These are phyloP conservation scores for Arctostaphylos glauca DNA, from an alignment of 148 eudicot genomes.

Conservation along the genomic window DNA sequence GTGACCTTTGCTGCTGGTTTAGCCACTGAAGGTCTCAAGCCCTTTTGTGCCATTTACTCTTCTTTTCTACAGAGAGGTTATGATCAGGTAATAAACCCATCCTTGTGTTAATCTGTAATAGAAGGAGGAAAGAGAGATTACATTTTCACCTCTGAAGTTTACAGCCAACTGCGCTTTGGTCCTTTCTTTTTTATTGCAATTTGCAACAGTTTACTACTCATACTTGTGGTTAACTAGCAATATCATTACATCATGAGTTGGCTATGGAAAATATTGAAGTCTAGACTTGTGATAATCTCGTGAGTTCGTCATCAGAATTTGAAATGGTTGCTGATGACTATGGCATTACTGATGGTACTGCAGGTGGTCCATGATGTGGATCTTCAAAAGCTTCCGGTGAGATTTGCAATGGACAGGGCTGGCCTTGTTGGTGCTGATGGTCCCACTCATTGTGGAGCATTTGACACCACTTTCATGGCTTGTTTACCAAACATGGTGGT, in stretches of 20 bases:
- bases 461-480: conserved; percentile 47
- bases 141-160: too few species aligned
- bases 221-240: too few species aligned
- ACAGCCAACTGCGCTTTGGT: too few species aligned
- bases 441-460: conserved; percentile 46
- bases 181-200: too few species aligned
- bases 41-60: conserved; percentile 45
- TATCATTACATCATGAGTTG: too few species aligned
- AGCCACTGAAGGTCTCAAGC: conserved; percentile 46
- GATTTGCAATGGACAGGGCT: conserved; percentile 45
- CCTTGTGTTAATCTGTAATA: too few species aligned
- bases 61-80: conserved; percentile 46
- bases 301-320: neutral
- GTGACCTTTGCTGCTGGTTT: conserved; percentile 49
- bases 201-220: too few species aligned
- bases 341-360: neutral
- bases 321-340: neutral
- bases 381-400: conserved; percentile 43
- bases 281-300: too few species aligned
- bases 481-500: conserved; percentile 51
- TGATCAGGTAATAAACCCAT: conserved; percentile 35
- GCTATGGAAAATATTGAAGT: too few species aligned
- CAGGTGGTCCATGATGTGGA: conserved; percentile 49
- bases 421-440: conserved; percentile 52
- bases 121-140: too few species aligned